Evolutionary conservation across 148 eudicot genomes (phyloP).

Genomic region (Cornus kousa): DNA sequence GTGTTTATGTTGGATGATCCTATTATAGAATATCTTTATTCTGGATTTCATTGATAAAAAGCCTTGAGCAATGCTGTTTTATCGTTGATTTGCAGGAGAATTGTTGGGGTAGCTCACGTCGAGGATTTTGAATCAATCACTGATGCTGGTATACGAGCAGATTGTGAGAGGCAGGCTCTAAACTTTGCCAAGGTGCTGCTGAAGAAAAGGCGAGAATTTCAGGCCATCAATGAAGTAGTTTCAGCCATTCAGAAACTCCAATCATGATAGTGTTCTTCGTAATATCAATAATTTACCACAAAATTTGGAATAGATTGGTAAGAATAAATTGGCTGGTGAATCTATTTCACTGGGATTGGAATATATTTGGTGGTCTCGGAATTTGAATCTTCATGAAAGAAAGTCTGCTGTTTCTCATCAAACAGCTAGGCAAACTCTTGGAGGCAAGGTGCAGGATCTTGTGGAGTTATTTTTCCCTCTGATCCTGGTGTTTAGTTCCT

Average conservation of each 20-base stretch:
- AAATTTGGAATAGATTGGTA: too few relatives aligned
- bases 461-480: too few relatives aligned
- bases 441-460: too few relatives aligned
- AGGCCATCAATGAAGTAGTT: constrained; percentile 57
- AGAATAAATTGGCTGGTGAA: neutral
- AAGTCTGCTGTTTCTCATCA: too few relatives aligned
- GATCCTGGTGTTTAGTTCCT: too few relatives aligned
- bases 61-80: neutral
- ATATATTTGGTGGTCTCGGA: neutral
- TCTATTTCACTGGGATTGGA: neutral
- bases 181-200: constrained; percentile 73
- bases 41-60: constrained; percentile 1
- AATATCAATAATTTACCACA: too few relatives aligned
- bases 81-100: constrained; percentile 61
- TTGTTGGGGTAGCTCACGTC: constrained; percentile 93
- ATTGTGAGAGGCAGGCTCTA: constrained; percentile 80
- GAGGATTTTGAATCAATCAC: constrained; percentile 85
- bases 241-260: constrained; percentile 39
- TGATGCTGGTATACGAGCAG: constrained; percentile 61
- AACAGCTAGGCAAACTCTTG: too few relatives aligned
- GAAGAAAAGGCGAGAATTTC: constrained; percentile 59
- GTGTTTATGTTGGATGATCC: neutral
- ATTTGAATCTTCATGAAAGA: too few relatives aligned
- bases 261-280: neutral
- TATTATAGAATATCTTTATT: neutral